Evolutionary conservation across 768 basidiomycete species (phyloP), one percentile per base, ranked within the genome.

Genomic region (Dentipellis fragilis): DNA sequence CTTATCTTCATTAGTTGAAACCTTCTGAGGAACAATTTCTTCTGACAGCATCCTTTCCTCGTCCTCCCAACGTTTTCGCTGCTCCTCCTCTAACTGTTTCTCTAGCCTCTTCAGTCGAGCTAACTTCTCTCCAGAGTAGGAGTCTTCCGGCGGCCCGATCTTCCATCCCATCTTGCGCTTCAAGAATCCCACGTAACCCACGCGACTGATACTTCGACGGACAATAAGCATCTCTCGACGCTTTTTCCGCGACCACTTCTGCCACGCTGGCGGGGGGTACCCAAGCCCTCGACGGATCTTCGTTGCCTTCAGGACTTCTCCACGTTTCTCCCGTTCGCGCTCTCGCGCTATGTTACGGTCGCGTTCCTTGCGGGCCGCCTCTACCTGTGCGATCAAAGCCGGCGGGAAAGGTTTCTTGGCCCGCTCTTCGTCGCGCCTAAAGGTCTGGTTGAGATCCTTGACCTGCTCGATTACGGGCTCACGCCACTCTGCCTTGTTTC

Each of bases 321-420:
- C 89, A 0, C 73, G 73, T 1, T 77, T 73, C 63, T 89, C 85
- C 0, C 85, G 79, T 53, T 74, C 71, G 2, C 71, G 72, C 62
- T 84, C 82, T 6, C 75, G 73, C 2, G 83, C 84, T 68, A 84
- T 85, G 69, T 89, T 87, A 5, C 67, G 69, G 10, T 85, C 71
- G 59, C 79, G 83, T 58, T 80, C 78, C 14, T 73, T 71, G 1
- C 84, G 79, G 0, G 88, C 89, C 14, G 72, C 71, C 38, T 76
- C 72, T 47, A 85, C 72, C 37, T 66, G 63, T 22, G 68, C 70
- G 14, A 84, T 63, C 47, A 89, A 69, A 22, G 75, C 70, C 0
- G 74, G 74, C 0, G 83, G 66, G 42, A 75, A 79, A 0, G 79
- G 74, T 51, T 69, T 69, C 6, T 59, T 45, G 1, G 69, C 59